Base-by-base conservation (phyloP, 2,329 filamentous ascomycete species). In the Alternaria triticina region DNA sequence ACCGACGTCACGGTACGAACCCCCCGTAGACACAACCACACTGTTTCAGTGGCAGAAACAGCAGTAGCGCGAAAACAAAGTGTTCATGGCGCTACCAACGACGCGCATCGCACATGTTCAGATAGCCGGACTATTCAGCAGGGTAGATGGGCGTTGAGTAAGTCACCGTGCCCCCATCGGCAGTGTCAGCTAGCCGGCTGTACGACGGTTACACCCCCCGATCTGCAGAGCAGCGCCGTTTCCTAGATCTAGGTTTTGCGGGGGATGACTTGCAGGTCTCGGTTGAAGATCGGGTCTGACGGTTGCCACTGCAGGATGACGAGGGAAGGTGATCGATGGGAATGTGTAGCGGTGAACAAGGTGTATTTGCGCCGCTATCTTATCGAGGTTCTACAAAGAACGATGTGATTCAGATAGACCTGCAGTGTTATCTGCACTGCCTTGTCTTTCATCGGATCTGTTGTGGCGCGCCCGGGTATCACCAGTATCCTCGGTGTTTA, bases 171-270 rank as follows among this genome's bases (percentile, higher is more conserved):
- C 27, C 25, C 4, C 15, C 12, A 51, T 68, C 68, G 65, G 67
- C 59, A 62, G 62, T 64, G 62, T 65, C 61, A 62, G 52, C 44
- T 59, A 62, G 47, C 57, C 40, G 17, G 43, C 43, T 57, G 43
- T 47, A 17, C 54, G 9, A 57, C 43, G 20, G 22, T 47, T 33
- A 23, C 22, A 20, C 30, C 28, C 30, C 57, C 23, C 30, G 47
- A 27, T 55, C 30, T 44, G n/a, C 23, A 45, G 25, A 3, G 46
- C 46, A 49, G 15, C 10, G 43, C 10, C 43, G 43, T 22, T 22
- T 45, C 17, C 8, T 30, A 27, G 25, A 51, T 22, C 49, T 51
- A 13, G 27, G 17, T 13, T 27, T 12, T 30, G 27, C 20, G 27
- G 17, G 49, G 28, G n/a, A 52, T 52, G 49, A 52, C 49, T 36